A percentile compares a stretch with the other conserved stretches of the same genome.
phyloP scores from a whole-genome alignment of 306 rosid species.

The Gynostemma pentaphyllum region DNA sequence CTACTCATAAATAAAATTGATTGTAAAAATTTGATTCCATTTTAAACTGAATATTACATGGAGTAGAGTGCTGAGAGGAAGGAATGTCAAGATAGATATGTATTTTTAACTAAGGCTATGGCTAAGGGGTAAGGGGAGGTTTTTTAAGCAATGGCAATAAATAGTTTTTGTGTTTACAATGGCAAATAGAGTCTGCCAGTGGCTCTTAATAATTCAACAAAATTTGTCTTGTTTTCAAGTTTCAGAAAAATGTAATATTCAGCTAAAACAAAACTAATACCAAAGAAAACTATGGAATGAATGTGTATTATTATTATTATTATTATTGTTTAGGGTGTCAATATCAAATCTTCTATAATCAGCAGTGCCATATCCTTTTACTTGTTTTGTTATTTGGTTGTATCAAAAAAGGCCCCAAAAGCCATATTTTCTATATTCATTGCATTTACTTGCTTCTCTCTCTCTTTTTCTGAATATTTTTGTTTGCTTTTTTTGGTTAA shows the following conservation, averaged over 20 bases:
- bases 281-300: constrained; percentile 6
- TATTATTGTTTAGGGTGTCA: constrained; percentile 2
- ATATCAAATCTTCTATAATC: not conserved
- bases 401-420: too few species aligned
- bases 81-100: too few species aligned
- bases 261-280: not conserved
- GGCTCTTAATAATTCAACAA: not conserved
- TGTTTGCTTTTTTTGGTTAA: too few species aligned
- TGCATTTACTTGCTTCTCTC: not conserved
- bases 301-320: not conserved
- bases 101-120: too few species aligned
- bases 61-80: too few species aligned
- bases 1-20: not conserved
- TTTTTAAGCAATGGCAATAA: not conserved
- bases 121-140: too few species aligned
- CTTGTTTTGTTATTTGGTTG: constrained; percentile 11
- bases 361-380: not conserved
- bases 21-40: too few species aligned
- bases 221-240: not conserved
- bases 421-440: not conserved
- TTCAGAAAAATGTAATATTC: not conserved
- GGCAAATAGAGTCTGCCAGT: not conserved
- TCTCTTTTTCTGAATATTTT: not conserved
- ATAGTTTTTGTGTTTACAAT: not conserved
- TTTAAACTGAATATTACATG: too few species aligned